Conservation (phyloP, 768 basidiomycete genomes). For the Phaeotremella fagi region DNA sequence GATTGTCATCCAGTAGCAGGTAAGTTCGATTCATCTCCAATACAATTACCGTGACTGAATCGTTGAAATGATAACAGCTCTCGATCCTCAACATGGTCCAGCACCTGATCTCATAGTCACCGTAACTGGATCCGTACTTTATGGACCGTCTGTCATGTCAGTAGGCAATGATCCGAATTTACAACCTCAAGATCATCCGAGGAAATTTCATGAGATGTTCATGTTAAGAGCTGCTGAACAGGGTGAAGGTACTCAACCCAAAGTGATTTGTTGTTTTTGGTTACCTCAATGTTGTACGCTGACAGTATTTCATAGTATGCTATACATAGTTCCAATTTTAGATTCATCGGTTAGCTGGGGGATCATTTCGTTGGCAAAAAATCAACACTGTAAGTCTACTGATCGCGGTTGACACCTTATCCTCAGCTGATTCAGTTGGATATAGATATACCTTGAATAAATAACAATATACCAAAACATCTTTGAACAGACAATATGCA, state of each 20-base stretch:
- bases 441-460: neutral
- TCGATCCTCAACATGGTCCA: constrained; percentile 14
- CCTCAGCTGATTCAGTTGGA: neutral
- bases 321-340: constrained; percentile 38
- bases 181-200: constrained; percentile 23
- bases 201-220: constrained; percentile 45
- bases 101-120: constrained; percentile 37
- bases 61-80: constrained; percentile 8
- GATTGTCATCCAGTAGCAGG: constrained; percentile 41
- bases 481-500: too few species aligned
- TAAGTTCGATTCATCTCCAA: constrained; percentile 4
- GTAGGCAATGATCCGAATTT: constrained; percentile 7
- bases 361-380: neutral
- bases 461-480: too few species aligned
- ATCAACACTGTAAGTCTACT: neutral
- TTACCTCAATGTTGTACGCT: neutral
- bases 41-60: neutral
- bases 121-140: constrained; percentile 39
- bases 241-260: constrained; percentile 39
- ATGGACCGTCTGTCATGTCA: constrained; percentile 30
- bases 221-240: constrained; percentile 36
- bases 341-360: constrained; percentile 30
- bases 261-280: constrained; percentile 15
- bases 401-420: neutral
- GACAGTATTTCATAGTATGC: constrained; percentile 26